Evolutionary conservation across 2,329 filamentous ascomycete species (phyloP), one percentile per base, ranked within the genome.

Genomic region (Stemphylium lycopersici): DNA sequence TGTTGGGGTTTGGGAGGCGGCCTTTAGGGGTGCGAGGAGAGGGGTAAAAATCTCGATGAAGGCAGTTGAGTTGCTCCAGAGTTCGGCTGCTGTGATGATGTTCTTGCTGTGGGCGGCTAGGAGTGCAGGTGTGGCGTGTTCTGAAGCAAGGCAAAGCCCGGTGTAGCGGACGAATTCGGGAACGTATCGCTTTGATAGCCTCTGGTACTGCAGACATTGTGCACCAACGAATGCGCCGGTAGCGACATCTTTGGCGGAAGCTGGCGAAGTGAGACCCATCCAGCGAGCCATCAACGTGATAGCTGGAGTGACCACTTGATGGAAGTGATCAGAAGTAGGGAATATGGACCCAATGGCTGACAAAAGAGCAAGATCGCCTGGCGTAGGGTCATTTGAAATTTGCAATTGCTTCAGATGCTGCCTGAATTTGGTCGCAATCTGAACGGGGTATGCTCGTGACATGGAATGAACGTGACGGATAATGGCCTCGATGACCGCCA

Each of bases 271-370:
- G 65, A 96, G 87, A 1, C 89, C 91, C 22, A 99, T 82, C 76
- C 90, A 97, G 49, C 91, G 86, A 11, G 84, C 85, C 75, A 98
- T 90, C n/a, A 88, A 84, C 4, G 97, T 85, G 76, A 91, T 89
- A 0, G 93, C 90, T 2, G 95, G 95, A 1, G 95, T 99, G 36
- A 91, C 89, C 32, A 98, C 91, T 66, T 95, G 89, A 68, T 99
- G 95, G 76, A 98, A 99, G 76, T 98, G 93, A 76, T 99, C 95
- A 0, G 93, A 97, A 0, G 95, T 96, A 4, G 95, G 93, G 69
- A 96, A 99, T 48, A 96, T 90, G 2, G 87, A 87, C 36, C 88
- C 87, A 55, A 97, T 85, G 0, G 91, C 92, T 0, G 91, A 93
- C 32, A 99, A 79, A n/a, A 96, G 78, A 18, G 92, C 78, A 16